phyloP scores from a whole-genome alignment of 805 yeast species.

The Kuraishia capsulata region DNA sequence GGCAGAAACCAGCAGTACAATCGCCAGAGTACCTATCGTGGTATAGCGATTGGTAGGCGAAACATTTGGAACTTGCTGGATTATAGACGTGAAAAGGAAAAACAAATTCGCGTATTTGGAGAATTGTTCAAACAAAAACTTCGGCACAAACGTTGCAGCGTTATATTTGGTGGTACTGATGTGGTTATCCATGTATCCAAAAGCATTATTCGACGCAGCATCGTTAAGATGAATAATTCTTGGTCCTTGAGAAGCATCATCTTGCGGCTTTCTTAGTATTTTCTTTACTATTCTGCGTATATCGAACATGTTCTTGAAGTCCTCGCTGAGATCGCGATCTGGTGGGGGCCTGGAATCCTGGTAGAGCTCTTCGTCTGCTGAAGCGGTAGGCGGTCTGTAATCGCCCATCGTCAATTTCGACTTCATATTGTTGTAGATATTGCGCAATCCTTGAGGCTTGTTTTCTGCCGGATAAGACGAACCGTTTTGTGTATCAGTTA shows the following conservation, averaged over 20 bases:
- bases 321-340: slow-evolving; percentile 12
- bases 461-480: slow-evolving; percentile 6
- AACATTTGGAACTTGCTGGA: slow-evolving; percentile 95
- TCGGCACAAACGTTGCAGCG: slow-evolving; percentile 86
- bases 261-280: slow-evolving; percentile 8
- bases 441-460: slow-evolving; percentile 14
- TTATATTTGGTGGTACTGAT: slow-evolving; percentile 95
- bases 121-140: slow-evolving; percentile 92
- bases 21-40: slow-evolving; percentile 81
- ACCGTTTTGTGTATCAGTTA: too few relatives aligned
- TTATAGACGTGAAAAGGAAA: slow-evolving; percentile 82
- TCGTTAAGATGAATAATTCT: slow-evolving; percentile 65
- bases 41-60: slow-evolving; percentile 95
- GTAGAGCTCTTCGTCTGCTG: slow-evolving; percentile 13
- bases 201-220: slow-evolving; percentile 39
- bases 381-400: slow-evolving; percentile 5
- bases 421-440: slow-evolving; percentile 17
- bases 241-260: slow-evolving; percentile 28
- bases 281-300: slow-evolving; percentile 13
- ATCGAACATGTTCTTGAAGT: slow-evolving; percentile 16
- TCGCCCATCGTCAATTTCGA: slow-evolving; percentile 14
- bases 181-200: slow-evolving; percentile 68
- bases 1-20: slow-evolving; percentile 87
- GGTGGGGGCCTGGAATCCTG: slow-evolving; percentile 13
- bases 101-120: slow-evolving; percentile 94